Base-by-base conservation (phyloP, 1,284 basidiomycete species). In the Peniophora sp. region DNA sequence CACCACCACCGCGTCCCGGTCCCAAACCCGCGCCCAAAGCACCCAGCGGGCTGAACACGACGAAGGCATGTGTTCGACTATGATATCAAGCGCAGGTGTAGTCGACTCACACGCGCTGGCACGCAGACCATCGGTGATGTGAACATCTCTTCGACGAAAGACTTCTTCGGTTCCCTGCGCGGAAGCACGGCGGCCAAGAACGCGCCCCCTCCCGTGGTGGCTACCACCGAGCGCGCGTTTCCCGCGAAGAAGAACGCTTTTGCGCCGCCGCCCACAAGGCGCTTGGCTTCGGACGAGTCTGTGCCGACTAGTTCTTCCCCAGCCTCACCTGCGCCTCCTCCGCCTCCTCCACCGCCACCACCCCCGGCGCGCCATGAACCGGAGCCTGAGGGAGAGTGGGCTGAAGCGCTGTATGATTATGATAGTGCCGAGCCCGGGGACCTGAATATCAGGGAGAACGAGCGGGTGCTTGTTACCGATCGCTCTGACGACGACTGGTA, bases 331-430 rank as follows among this genome's bases (percentile, higher is more conserved):
- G 48, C 54, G 11, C 54, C 58, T n/a, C 53, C 57, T 24, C 59
- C 60, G 3, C 50, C 57, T 22, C 60, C 64, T 34, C 53, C 57
- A 35, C 58, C 52, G 15, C 57, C 58, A 23, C 53, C 59, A 3
- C 49, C 54, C 6, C 63, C 60, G 27, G 51, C 54, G 35, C 55
- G 57, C 15, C 27, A 50, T 3, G 55, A 51, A 24, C 62, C 72
- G 54, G 64, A 71, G 35, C 64, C 71, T 34, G 71, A 76, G 51
- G 86, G 83, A 10, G 84, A 87, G 54, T 89, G 86, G 86, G 87
- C 78, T 11, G 82, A 89, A 58, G 86, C 73, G 3, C 56, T 88
- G 63, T 90, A 90, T 61, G 85, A 87, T 54, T 90, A 87, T 65
- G 67, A 69, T 39, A 82, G 85, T 51, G 68, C 71, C 57, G 85